Percentiles rank a stretch among this genome's conserved stretches.
These are phyloP conservation scores for Podaxis sp. DNA, from an alignment of 768 basidiomycete species.

Conservation along the genomic window DNA sequence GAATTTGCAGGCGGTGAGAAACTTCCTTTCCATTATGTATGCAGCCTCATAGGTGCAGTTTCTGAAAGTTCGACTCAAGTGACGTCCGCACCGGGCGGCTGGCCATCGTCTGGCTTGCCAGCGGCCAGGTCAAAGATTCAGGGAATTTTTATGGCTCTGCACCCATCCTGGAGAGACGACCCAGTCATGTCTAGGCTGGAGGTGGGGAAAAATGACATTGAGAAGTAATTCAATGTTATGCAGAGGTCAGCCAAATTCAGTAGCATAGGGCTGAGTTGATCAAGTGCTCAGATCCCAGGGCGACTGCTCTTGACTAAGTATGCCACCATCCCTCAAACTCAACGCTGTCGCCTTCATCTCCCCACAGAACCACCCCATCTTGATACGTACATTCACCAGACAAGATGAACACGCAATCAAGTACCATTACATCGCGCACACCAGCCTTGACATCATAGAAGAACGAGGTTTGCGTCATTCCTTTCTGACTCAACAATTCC, in stretches of 20 bases:
- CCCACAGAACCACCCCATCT: conserved; percentile 77
- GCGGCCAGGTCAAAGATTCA: too few relatives aligned
- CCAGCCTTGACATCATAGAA: conserved; percentile 87
- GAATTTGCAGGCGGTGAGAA: too few relatives aligned
- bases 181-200: too few relatives aligned
- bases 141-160: too few relatives aligned
- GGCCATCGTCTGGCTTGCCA: too few relatives aligned
- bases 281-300: not conserved
- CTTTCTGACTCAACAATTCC: not conserved
- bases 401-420: conserved; percentile 61
- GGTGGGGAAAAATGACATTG: too few relatives aligned
- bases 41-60: too few relatives aligned
- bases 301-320: conserved; percentile 22
- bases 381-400: conserved; percentile 70
- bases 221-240: too few relatives aligned
- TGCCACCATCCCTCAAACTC: conserved; percentile 69
- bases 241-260: not conserved
- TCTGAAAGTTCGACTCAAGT: too few relatives aligned
- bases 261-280: not conserved
- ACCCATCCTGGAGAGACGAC: too few relatives aligned
- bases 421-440: conserved; percentile 91
- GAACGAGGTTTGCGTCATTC: conserved; percentile 68
- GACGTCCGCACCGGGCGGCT: too few relatives aligned
- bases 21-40: too few relatives aligned
- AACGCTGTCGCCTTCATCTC: conserved; percentile 88